These are phyloP conservation scores for Candida anglica DNA, from an alignment of 805 yeast species.

Conservation along the genomic window DNA sequence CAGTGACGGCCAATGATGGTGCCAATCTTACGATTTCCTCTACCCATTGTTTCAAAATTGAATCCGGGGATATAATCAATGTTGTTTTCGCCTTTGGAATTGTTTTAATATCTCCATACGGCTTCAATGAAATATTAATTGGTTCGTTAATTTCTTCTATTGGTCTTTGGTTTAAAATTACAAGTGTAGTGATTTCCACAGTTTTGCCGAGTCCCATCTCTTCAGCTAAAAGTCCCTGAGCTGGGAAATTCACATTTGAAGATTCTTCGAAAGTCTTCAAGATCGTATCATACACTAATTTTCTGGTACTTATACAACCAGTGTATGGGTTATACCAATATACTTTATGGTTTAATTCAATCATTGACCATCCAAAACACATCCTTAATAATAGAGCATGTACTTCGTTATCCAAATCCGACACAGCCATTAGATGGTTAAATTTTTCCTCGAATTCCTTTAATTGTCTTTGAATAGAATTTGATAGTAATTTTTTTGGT, in stretches of 20 bases:
- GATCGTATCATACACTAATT: constrained; percentile 24
- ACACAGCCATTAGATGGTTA: neutral
- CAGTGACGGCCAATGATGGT: constrained; percentile 55
- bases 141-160: constrained; percentile 24
- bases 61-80: constrained; percentile 78
- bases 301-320: constrained; percentile 39
- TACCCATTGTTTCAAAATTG: constrained; percentile 83
- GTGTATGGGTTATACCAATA: constrained; percentile 51
- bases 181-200: constrained; percentile 70
- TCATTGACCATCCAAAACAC: constrained; percentile 51
- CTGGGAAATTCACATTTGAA: constrained; percentile 31
- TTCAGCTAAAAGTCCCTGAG: constrained; percentile 75
- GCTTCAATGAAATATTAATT: constrained; percentile 21
- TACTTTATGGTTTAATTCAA: constrained; percentile 6
- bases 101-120: constrained; percentile 39
- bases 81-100: constrained; percentile 63
- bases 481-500: constrained; percentile 10
- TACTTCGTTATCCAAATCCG: constrained; percentile 17
- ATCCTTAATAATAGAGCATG: constrained; percentile 33
- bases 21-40: constrained; percentile 62
- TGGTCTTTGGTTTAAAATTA: constrained; percentile 58
- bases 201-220: constrained; percentile 99
- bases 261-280: constrained; percentile 19
- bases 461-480: neutral
- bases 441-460: constrained; percentile 2